Evolutionary conservation across 2,329 filamentous ascomycete genomes (phyloP).

Genomic region (Grosmannia penicillata): DNA sequence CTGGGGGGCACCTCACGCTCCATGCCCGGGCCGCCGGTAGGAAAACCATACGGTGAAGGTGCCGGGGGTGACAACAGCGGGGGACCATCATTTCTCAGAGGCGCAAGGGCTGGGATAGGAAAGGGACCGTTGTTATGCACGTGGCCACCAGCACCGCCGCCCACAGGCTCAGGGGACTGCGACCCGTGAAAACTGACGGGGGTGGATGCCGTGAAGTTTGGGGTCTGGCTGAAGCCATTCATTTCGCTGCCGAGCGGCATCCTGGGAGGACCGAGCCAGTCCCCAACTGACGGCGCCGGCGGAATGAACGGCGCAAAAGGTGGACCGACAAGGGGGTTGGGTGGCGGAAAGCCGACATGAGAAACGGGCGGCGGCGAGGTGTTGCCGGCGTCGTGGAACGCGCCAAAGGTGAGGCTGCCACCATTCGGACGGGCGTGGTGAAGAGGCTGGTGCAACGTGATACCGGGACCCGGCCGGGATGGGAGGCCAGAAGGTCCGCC

Average conservation of each 20-base stretch:
- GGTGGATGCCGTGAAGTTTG: conserved; percentile 36
- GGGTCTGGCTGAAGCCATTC: conserved; percentile 9
- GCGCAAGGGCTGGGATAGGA: neutral
- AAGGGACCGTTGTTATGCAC: conserved; percentile 3
- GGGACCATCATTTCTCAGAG: conserved; percentile 1
- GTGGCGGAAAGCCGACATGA: neutral
- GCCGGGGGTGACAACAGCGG: conserved; percentile 5
- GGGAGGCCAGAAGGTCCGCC: neutral
- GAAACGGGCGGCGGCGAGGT: conserved; percentile 33
- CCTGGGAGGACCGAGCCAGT: conserved; percentile 7
- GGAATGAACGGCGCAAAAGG: conserved; percentile 2
- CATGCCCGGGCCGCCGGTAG: neutral
- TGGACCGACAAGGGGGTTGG: conserved; percentile 15
- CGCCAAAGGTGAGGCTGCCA: conserved; percentile 41
- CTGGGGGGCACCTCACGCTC: neutral
- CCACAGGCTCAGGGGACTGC: conserved; percentile 19
- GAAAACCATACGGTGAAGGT: conserved; percentile 2
- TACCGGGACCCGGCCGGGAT: neutral
- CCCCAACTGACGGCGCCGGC: conserved; percentile 4
- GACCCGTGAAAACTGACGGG: conserved; percentile 49
- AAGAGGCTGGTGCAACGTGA: conserved; percentile 10
- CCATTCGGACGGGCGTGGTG: conserved; percentile 40
- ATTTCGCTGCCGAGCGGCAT: conserved; percentile 1
- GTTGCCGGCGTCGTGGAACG: conserved; percentile 37
- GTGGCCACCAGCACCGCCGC: neutral